phyloP scores from a whole-genome alignment of 352 stramenopile genomes.

The Phytophthora brassicae region DNA sequence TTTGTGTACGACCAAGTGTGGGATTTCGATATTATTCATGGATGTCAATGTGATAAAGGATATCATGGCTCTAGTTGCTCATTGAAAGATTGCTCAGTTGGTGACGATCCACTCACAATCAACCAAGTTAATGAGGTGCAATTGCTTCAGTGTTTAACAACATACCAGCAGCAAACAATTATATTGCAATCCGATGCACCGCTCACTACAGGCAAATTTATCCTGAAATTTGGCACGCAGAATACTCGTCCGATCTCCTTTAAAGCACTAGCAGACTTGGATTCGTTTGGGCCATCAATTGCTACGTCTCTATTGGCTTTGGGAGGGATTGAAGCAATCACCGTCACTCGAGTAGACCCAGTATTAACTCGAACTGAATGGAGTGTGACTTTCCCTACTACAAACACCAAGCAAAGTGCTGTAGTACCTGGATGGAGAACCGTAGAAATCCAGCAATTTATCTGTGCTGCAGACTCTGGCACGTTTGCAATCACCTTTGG shows the following conservation, averaged over 20 bases:
- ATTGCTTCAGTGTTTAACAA: constrained; percentile 56
- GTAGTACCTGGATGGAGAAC: constrained; percentile 55
- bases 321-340: constrained; percentile 37
- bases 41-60: constrained; percentile 72
- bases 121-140: constrained; percentile 65
- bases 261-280: constrained; percentile 45
- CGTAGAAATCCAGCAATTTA: constrained; percentile 78
- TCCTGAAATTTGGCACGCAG: constrained; percentile 59
- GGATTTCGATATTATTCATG: constrained; percentile 77
- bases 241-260: constrained; percentile 67
- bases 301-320: constrained; percentile 48
- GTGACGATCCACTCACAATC: constrained; percentile 72
- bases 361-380: constrained; percentile 43
- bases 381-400: constrained; percentile 49
- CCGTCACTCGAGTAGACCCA: constrained; percentile 37
- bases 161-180: constrained; percentile 62
- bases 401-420: constrained; percentile 52
- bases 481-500: constrained; percentile 61
- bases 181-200: constrained; percentile 45
- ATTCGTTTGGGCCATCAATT: constrained; percentile 54
- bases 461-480: constrained; percentile 64
- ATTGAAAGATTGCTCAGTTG: constrained; percentile 59
- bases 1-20: constrained; percentile 60
- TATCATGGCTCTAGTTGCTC: constrained; percentile 56
- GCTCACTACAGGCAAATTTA: constrained; percentile 58